Evolutionary conservation across 192 early-diverging fungal species (phyloP).

Genomic region (Lobosporangium transversale): DNA sequence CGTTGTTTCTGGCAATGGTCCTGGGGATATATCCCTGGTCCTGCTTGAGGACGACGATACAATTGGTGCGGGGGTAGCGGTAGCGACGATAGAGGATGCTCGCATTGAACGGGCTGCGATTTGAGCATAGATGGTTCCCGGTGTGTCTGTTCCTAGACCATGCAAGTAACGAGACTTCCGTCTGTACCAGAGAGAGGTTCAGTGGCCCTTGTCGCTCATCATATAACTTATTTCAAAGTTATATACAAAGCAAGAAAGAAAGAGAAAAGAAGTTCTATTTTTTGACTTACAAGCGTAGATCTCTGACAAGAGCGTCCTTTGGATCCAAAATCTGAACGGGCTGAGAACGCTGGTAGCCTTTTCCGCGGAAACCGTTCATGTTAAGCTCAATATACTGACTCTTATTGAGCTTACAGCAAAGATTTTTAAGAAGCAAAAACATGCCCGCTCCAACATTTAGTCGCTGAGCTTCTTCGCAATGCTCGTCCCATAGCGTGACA

Average conservation of each 20-base stretch:
- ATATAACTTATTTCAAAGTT: too few species aligned
- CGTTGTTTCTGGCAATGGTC: too few species aligned
- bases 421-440: conserved; percentile 23
- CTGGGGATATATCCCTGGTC: too few species aligned
- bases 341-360: neutral
- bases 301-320: neutral
- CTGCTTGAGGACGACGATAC: too few species aligned
- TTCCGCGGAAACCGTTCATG: conserved; percentile 16
- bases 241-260: too few species aligned
- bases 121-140: neutral
- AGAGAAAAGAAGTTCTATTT: too few species aligned
- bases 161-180: neutral
- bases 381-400: conserved; percentile 12
- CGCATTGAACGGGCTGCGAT: neutral
- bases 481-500: conserved; percentile 44
- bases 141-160: too few species aligned
- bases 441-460: conserved; percentile 9
- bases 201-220: too few species aligned
- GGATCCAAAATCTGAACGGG: conserved; percentile 3
- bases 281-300: conserved; percentile 10
- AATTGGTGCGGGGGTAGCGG: neutral
- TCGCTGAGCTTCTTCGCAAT: neutral
- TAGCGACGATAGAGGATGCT: too few species aligned
- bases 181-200: too few species aligned
- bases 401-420: conserved; percentile 8